A percentile compares a stretch with the other conserved stretches of the same genome.
phyloP scores from a whole-genome alignment of 257 asterid species.

The Jacaranda copaia region DNA sequence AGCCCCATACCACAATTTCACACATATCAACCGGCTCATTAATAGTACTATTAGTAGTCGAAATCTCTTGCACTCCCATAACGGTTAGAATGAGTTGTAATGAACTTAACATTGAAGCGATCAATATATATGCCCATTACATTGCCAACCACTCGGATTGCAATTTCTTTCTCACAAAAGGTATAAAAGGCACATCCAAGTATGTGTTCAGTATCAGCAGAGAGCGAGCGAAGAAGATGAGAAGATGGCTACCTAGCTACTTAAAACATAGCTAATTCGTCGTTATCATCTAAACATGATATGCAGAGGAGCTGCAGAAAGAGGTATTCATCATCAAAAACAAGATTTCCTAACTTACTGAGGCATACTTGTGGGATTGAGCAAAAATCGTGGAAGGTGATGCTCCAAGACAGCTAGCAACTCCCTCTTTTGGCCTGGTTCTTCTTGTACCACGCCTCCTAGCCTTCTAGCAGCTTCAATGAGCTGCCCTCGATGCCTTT shows the following conservation, averaged over 20 bases:
- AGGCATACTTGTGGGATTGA: conserved; percentile 47
- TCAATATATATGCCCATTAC: conserved; percentile 17
- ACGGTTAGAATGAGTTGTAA: background rate
- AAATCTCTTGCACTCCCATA: background rate
- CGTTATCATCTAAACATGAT: conserved; percentile 30
- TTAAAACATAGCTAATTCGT: conserved; percentile 16
- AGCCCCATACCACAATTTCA: background rate
- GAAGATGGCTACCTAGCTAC: conserved; percentile 1
- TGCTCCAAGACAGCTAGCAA: conserved; percentile 71
- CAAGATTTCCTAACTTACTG: conserved; percentile 22
- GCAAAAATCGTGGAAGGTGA: conserved; percentile 73
- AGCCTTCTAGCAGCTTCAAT: conserved; percentile 69
- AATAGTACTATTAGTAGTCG: background rate
- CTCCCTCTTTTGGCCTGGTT: conserved; percentile 60
- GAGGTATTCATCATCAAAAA: background rate
- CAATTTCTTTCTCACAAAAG: background rate
- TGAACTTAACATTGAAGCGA: background rate
- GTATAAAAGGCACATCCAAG: background rate
- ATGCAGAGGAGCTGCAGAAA: background rate
- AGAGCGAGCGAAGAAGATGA: background rate
- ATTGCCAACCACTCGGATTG: conserved; percentile 10
- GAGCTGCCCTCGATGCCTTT: conserved; percentile 69
- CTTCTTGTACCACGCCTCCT: conserved; percentile 56
- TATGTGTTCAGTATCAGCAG: background rate
- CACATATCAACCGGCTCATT: background rate